A percentile compares a stretch with the other conserved stretches of the same genome.
These are phyloP conservation scores for Beauveria pseudobassiana DNA, from an alignment of 2,329 filamentous ascomycete genomes.

Conservation along the genomic window DNA sequence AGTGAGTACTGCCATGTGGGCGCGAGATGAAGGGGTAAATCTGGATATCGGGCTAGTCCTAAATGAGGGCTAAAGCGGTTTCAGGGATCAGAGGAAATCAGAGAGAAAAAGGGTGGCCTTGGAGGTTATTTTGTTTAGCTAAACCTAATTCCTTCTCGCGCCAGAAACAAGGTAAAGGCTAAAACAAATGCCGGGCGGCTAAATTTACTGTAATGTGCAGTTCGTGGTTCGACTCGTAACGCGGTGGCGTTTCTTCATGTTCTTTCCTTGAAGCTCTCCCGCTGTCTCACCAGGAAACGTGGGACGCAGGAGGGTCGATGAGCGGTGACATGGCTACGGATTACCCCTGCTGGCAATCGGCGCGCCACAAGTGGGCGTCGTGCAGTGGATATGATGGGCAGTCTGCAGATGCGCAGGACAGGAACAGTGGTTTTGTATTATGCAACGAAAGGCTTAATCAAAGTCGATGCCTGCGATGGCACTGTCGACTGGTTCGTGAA, in stretches of 20 bases:
- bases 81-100: background rate
- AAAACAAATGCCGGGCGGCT: too few species aligned
- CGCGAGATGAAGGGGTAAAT: conserved; percentile 8
- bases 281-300: too few species aligned
- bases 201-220: too few species aligned
- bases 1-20: too few species aligned
- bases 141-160: too few species aligned
- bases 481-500: background rate
- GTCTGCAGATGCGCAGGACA: background rate
- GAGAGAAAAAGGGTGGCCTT: background rate
- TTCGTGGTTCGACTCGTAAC: too few species aligned
- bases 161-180: too few species aligned
- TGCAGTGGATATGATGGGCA: background rate
- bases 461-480: background rate
- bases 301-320: background rate
- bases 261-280: too few species aligned
- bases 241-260: too few species aligned
- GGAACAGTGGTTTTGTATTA: background rate
- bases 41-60: background rate
- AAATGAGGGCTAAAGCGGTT: background rate
- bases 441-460: background rate
- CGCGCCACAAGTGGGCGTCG: background rate
- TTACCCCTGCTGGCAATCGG: conserved; percentile 1
- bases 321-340: too few species aligned
- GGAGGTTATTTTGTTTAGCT: background rate